A percentile compares a stretch with the other conserved stretches of the same genome.
These are phyloP conservation scores for Tritrichomonas musculus DNA, from an alignment of 208 protist species.

Conservation along the genomic window DNA sequence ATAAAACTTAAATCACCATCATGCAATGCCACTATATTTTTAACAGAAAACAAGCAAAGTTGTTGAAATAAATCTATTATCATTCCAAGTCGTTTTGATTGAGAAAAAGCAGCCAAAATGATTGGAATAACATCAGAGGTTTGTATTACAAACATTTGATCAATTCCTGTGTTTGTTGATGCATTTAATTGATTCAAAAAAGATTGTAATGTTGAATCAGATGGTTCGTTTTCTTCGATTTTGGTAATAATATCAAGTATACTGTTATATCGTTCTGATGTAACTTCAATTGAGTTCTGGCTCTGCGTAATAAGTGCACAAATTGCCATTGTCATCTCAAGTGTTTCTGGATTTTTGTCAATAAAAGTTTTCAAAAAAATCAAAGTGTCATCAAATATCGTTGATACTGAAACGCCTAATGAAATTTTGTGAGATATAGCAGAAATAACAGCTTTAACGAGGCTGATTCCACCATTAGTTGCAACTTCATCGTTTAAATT, in stretches of 20 bases:
- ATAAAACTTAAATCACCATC: neutral
- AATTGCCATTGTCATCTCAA: neutral
- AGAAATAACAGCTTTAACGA: neutral
- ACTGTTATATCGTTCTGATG: neutral
- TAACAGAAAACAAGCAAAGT: neutral
- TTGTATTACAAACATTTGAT: slow-evolving; percentile 4
- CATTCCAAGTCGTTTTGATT: neutral
- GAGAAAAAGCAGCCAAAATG: neutral
- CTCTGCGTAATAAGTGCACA: neutral
- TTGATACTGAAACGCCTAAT: neutral
- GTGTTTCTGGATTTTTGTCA: neutral
- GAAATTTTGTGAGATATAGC: neutral
- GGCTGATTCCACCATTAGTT: neutral
- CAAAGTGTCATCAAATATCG: neutral
- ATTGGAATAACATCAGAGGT: neutral
- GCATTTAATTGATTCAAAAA: neutral
- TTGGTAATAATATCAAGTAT: neutral
- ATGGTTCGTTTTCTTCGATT: neutral
- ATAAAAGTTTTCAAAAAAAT: neutral
- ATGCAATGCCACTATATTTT: neutral
- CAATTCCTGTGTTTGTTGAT: neutral
- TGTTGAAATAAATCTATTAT: neutral
- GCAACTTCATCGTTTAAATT: neutral
- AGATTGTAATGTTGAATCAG: neutral
- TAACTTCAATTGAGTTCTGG: neutral